Evolutionary conservation across 768 basidiomycete species (phyloP), one percentile per base, ranked within the genome.

Genomic region (Pulveroboletus sp.): DNA sequence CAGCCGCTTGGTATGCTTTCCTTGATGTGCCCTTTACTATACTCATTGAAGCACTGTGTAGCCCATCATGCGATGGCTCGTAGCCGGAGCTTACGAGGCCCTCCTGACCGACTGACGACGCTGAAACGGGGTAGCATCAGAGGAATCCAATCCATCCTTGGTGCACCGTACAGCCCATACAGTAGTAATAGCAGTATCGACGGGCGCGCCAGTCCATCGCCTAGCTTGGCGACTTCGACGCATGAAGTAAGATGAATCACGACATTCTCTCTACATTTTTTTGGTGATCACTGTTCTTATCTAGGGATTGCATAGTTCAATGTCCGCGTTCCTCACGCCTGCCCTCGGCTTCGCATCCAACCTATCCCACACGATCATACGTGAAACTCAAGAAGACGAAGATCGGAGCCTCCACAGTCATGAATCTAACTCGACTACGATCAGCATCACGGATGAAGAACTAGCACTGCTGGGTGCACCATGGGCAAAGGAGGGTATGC

Each of bases 401-500:
- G 78, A 80, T 47, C 80, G 80, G 45, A 90, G 89, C 55, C 61
- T 80, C 18, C 73, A 75, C 32, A 90, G 86, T 64, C 76, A 77
- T 17, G 79, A 75, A 35, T 82, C 89, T 5, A 70, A 65, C 27
- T 84, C 86, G 26, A 88, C 86, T 1, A 82, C 78, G 31, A 85
- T 89, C 58, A 92, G 91, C 45, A 91, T 97, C 51, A 83, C 88
- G 7, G 95, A 98, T 59, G 96, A 98, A 68, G 93, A 96, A 69
- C 76, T 99, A 11, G 95, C 95, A 2, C 73, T 98, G 33, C 82
- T 96, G 14, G 96, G 96, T 14, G 84, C 96, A 6, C 96, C 96
- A 0, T 99, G 95, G 95, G 96, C 96, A 0, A 99, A 99, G 69
- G 96, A 99, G 68, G 96, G 96, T 11, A 89, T 95, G 76, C 80